These are phyloP conservation scores for Epichloe sylvatica DNA, from an alignment of 2,329 filamentous ascomycete species.

Conservation along the genomic window DNA sequence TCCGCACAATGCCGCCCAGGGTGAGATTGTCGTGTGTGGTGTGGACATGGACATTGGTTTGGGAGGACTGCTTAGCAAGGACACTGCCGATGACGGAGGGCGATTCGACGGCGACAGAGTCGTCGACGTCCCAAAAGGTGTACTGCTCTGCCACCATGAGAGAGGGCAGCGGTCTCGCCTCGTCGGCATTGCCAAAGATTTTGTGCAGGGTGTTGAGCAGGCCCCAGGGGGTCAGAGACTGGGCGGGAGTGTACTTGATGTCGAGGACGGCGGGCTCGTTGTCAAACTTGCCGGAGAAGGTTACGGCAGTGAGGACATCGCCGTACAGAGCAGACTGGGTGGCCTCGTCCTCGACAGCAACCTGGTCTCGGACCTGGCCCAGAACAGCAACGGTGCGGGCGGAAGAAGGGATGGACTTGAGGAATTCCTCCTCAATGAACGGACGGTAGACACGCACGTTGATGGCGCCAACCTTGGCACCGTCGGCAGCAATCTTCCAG, in stretches of 20 bases:
- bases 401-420: constrained; percentile 64
- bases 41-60: constrained; percentile 46
- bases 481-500: constrained; percentile 54
- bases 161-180: constrained; percentile 25
- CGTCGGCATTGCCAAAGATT: constrained; percentile 41
- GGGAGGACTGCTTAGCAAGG: constrained; percentile 61
- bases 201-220: constrained; percentile 37
- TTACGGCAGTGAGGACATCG: constrained; percentile 77
- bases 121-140: constrained; percentile 84
- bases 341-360: constrained; percentile 58
- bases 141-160: constrained; percentile 61
- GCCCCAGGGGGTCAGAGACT: constrained; percentile 40
- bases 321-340: constrained; percentile 76
- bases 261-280: constrained; percentile 56
- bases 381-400: constrained; percentile 68
- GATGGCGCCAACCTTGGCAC: constrained; percentile 70
- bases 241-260: constrained; percentile 72
- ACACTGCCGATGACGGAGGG: constrained; percentile 45
- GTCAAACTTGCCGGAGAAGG: constrained; percentile 58
- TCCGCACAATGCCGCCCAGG: constrained; percentile 66
- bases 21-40: constrained; percentile 50
- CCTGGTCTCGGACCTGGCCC: constrained; percentile 68
- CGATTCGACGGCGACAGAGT: constrained; percentile 51
- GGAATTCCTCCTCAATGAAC: constrained; percentile 88
- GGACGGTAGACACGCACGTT: constrained; percentile 90